Evolutionary conservation across 2,329 filamentous ascomycete genomes (phyloP).

Genomic region (Ascochyta pisi): DNA sequence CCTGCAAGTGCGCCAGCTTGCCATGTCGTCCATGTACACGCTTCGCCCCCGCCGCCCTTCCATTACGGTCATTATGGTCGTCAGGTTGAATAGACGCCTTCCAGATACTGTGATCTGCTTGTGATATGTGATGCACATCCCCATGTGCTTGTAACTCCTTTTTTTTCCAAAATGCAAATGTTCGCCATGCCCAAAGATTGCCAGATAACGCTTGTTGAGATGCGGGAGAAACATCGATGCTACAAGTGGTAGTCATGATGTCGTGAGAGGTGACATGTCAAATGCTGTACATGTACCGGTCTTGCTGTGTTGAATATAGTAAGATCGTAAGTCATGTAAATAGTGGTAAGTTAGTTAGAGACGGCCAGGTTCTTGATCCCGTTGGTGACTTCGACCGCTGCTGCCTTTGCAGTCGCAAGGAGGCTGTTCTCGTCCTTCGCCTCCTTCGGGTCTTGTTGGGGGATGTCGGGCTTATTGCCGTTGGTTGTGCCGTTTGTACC

Average conservation of each 20-base stretch:
- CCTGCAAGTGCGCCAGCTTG: background rate
- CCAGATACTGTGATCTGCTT: conserved; percentile 33
- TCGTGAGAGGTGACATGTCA: conserved; percentile 14
- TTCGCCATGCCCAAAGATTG: background rate
- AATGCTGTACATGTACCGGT: conserved; percentile 25
- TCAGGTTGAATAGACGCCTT: conserved; percentile 52
- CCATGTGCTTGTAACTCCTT: conserved; percentile 6
- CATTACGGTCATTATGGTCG: conserved; percentile 41
- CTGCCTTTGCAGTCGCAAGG: conserved; percentile 38
- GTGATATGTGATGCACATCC: conserved; percentile 14
- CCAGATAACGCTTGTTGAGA: conserved; percentile 29
- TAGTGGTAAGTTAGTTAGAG: conserved; percentile 30
- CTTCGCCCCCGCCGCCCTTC: background rate
- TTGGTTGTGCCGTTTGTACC: conserved; percentile 24
- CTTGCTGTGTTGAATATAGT: conserved; percentile 46
- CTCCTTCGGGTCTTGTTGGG: conserved; percentile 20
- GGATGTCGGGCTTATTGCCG: background rate
- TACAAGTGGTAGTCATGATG: conserved; percentile 5
- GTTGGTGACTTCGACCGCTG: conserved; percentile 39
- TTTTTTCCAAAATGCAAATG: background rate
- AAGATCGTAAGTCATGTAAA: conserved; percentile 26
- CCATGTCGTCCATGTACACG: too few species aligned
- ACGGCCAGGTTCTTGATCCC: conserved; percentile 37
- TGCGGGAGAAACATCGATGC: conserved; percentile 18
- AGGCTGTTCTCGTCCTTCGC: conserved; percentile 26